Evolutionary conservation across 768 basidiomycete species (phyloP).

Genomic region (Trametes gibbosa): DNA sequence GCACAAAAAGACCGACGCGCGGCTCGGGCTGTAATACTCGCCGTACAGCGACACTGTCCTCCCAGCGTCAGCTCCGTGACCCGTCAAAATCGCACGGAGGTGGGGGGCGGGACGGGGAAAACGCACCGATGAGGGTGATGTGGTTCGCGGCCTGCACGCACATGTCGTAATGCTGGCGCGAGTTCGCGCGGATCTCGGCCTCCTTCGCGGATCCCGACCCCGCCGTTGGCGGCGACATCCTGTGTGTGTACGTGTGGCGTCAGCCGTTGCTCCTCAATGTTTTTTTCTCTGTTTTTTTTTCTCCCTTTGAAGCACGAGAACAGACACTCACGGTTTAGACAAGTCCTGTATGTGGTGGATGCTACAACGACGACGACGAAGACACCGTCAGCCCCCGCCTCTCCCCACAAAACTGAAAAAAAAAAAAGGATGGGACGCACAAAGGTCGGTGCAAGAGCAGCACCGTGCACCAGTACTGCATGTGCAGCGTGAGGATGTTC

Average conservation of each 20-base stretch:
- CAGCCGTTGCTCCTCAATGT: no score
- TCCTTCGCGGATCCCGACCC: slow-evolving; percentile 40
- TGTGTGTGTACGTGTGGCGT: background rate
- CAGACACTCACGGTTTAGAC: slow-evolving; percentile 19
- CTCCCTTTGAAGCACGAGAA: no score
- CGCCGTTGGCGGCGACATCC: slow-evolving; percentile 16
- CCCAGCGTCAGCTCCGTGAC: background rate
- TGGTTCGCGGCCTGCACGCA: slow-evolving; percentile 79
- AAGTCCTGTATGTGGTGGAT: slow-evolving; percentile 31
- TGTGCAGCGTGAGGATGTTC: slow-evolving; percentile 71
- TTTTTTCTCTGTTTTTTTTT: no score
- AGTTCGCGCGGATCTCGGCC: slow-evolving; percentile 47
- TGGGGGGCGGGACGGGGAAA: background rate
- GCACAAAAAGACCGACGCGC: slow-evolving; percentile 66
- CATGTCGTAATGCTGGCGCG: slow-evolving; percentile 67
- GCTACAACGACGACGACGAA: slow-evolving; percentile 20
- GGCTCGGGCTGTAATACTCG: slow-evolving; percentile 58
- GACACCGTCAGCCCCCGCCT: background rate
- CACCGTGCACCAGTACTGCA: slow-evolving; percentile 85
- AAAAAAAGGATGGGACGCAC: slow-evolving; percentile 47
- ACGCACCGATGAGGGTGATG: slow-evolving; percentile 65
- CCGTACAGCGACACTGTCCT: slow-evolving; percentile 53
- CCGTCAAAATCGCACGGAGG: background rate
- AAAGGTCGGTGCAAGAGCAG: slow-evolving; percentile 76
- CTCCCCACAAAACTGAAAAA: no score